Percentiles rank a stretch among this genome's conserved stretches.
Conservation (phyloP, 2,329 filamentous ascomycete genomes). For the Beauveria bassiana region DNA sequence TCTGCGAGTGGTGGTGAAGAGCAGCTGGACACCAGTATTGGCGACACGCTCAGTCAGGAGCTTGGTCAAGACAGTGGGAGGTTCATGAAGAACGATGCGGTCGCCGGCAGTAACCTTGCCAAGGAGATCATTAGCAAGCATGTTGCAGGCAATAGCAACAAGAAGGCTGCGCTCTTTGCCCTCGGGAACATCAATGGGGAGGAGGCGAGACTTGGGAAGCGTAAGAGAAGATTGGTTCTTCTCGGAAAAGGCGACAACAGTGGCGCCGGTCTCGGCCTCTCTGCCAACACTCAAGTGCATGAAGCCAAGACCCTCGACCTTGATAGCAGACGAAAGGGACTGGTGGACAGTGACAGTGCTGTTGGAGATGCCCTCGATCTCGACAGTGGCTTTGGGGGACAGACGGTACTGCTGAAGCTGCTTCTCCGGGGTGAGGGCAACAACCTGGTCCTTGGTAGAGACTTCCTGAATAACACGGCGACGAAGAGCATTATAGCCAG, state of each 20-base stretch:
- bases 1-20: constrained; percentile 10
- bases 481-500: constrained; percentile 12
- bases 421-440: constrained; percentile 10
- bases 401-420: constrained; percentile 11
- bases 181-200: constrained; percentile 6
- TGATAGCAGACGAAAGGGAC: constrained; percentile 6
- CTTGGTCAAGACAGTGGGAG: constrained; percentile 5
- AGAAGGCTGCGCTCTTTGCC: constrained; percentile 6
- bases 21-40: constrained; percentile 6
- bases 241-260: constrained; percentile 7
- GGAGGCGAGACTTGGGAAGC: constrained; percentile 7
- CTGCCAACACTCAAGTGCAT: constrained; percentile 8
- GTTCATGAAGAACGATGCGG: constrained; percentile 11
- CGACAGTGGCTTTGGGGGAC: constrained; percentile 8
- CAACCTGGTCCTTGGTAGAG: constrained; percentile 7
- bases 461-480: constrained; percentile 9
- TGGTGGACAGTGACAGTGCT: constrained; percentile 8
- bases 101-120: constrained; percentile 3
- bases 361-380: constrained; percentile 4
- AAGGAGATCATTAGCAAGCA: constrained; percentile 8
- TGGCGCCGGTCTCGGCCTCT: constrained; percentile 4
- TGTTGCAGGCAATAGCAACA: constrained; percentile 9
- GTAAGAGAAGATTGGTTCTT: constrained; percentile 9
- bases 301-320: constrained; percentile 9
- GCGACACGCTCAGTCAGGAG: constrained; percentile 2